phyloP scores from a whole-genome alignment of 805 yeast genomes.

The Tetrapisispora phaffii region DNA sequence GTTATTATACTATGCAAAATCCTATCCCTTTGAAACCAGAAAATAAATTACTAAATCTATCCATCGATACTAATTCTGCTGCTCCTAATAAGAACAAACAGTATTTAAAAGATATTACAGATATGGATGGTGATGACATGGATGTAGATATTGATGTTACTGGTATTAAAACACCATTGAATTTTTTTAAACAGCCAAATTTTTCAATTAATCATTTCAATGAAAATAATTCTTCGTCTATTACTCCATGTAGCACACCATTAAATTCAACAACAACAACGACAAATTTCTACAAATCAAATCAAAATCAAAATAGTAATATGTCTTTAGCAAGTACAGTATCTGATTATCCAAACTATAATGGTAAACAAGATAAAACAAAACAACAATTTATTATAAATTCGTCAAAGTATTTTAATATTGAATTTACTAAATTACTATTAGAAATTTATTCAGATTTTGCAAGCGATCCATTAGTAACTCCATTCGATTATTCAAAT shows the following conservation, averaged over 20 bases:
- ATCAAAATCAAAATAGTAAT: constrained; percentile 16
- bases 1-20: constrained; percentile 3
- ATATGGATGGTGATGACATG: neutral
- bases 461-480: constrained; percentile 47
- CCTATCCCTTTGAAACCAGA: constrained; percentile 2
- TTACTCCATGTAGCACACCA: neutral
- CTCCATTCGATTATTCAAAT: constrained; percentile 55
- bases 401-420: constrained; percentile 13
- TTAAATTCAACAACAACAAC: neutral
- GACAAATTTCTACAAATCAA: constrained; percentile 3
- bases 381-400: constrained; percentile 2
- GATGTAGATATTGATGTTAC: neutral
- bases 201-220: neutral
- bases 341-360: constrained; percentile 11
- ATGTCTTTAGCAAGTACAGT: constrained; percentile 24
- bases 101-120: no score
- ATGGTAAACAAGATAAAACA: neutral
- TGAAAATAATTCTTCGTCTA: neutral
- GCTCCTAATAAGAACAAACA: neutral
- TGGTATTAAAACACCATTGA: constrained; percentile 1
- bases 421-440: constrained; percentile 37
- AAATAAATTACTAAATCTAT: neutral
- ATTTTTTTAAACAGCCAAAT: constrained; percentile 2
- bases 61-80: neutral
- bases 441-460: constrained; percentile 39